These are phyloP conservation scores for Penicillium tannophilum DNA, from an alignment of 495 filamentous ascomycete species.

Conservation along the genomic window DNA sequence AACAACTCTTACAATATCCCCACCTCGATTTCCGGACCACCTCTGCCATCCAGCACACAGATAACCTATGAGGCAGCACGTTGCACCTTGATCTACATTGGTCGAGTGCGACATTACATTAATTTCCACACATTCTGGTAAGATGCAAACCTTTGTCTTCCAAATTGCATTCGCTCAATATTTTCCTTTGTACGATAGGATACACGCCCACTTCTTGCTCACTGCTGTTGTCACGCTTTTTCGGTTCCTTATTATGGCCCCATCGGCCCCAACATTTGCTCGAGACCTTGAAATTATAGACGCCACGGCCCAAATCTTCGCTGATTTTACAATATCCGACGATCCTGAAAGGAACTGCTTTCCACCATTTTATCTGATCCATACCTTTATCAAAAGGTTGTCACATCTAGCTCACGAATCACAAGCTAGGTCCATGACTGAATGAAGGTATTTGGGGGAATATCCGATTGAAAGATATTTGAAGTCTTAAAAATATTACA, in stretches of 20 bases:
- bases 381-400: slow-evolving; percentile 21
- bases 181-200: slow-evolving; percentile 12
- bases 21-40: slow-evolving; percentile 5
- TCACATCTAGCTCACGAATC: slow-evolving; percentile 16
- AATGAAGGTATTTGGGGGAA: no score
- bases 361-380: slow-evolving; percentile 25
- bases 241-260: slow-evolving; percentile 22
- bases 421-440: slow-evolving; percentile 1
- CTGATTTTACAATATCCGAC: not conserved
- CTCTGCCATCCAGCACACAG: slow-evolving; percentile 28
- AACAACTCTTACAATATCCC: slow-evolving; percentile 12
- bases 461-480: no score
- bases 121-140: slow-evolving; percentile 32
- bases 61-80: slow-evolving; percentile 28
- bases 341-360: slow-evolving; percentile 15
- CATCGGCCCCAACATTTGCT: slow-evolving; percentile 15
- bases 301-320: slow-evolving; percentile 13
- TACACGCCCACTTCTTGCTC: slow-evolving; percentile 30
- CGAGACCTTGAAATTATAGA: slow-evolving; percentile 25
- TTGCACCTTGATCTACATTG: slow-evolving; percentile 29
- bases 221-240: slow-evolving; percentile 27
- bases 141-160: not conserved
- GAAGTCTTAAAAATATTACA: no score
- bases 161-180: no score
- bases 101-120: slow-evolving; percentile 23